Percentiles rank a stretch among this genome's conserved stretches.
phyloP scores from a whole-genome alignment of 164 flowering plant species.

The Vitis vinifera region ASM3070453v1 NC_081820.1:22939501-22940000 shows the following conservation, averaged over 20 bases:
- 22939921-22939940: constrained; percentile 31
- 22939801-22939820: not conserved
- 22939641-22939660: constrained; percentile 20
- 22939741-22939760: not conserved
- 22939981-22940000: not conserved
- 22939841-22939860: constrained; percentile 37
- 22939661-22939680: constrained; percentile 29
- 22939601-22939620: not conserved
- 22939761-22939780: not conserved
- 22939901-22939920: constrained; percentile 30
- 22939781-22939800: not conserved
- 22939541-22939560: no score
- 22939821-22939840: not conserved
- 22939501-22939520: no score
- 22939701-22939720: constrained; percentile 2
- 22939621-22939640: not conserved
- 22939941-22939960: not conserved
- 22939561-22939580: no score
- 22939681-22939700: constrained; percentile 47
- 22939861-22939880: constrained; percentile 43
- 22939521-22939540: no score
- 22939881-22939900: constrained; percentile 27
- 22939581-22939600: not conserved
- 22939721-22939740: not conserved
- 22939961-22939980: not conserved